phyloP scores from a whole-genome alignment of 345 rosid genomes.

The Toxicodendron radicans region DNA sequence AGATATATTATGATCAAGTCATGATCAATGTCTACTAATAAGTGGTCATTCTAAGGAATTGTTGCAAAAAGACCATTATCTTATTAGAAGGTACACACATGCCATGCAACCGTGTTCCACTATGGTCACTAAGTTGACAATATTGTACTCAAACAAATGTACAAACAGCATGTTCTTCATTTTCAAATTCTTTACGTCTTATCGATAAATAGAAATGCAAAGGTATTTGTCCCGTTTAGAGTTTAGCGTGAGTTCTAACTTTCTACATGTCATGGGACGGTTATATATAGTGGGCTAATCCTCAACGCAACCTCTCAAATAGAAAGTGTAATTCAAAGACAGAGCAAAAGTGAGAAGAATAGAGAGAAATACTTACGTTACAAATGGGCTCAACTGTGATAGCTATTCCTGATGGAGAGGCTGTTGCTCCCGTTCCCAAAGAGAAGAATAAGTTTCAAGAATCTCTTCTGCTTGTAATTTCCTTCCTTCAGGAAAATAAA shows the following conservation, averaged over 20 bases:
- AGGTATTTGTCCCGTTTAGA: slow-evolving; percentile 25
- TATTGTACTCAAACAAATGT: not conserved
- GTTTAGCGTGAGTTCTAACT: not conserved
- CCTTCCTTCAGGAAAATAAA: slow-evolving; percentile 23
- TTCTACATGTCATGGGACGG: not conserved
- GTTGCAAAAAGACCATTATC: slow-evolving; percentile 33
- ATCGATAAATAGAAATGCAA: slow-evolving; percentile 19
- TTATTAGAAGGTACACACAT: slow-evolving; percentile 14
- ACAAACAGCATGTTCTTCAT: slow-evolving; percentile 8
- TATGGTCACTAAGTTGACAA: slow-evolving; percentile 24
- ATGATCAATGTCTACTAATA: not conserved
- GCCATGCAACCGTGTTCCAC: slow-evolving; percentile 54
- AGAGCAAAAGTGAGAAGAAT: not conserved
- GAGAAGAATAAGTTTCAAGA: slow-evolving; percentile 17
- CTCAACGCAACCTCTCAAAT: slow-evolving; percentile 5
- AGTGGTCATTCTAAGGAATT: not conserved
- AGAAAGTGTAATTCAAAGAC: not conserved
- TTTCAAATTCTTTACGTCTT: slow-evolving; percentile 12
- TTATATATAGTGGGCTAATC: slow-evolving; percentile 23
- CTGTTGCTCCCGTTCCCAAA: not conserved
- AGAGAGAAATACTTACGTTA: not conserved
- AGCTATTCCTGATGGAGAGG: slow-evolving; percentile 33
- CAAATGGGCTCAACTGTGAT: slow-evolving; percentile 44
- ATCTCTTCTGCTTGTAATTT: slow-evolving; percentile 10
- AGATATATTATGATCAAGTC: not conserved